A percentile compares a stretch with the other conserved stretches of the same genome.
These are phyloP conservation scores for Schoenoplectus tabernaemontani DNA, from an alignment of 202 grass and related monocot species.

Conservation along the genomic window DNA sequence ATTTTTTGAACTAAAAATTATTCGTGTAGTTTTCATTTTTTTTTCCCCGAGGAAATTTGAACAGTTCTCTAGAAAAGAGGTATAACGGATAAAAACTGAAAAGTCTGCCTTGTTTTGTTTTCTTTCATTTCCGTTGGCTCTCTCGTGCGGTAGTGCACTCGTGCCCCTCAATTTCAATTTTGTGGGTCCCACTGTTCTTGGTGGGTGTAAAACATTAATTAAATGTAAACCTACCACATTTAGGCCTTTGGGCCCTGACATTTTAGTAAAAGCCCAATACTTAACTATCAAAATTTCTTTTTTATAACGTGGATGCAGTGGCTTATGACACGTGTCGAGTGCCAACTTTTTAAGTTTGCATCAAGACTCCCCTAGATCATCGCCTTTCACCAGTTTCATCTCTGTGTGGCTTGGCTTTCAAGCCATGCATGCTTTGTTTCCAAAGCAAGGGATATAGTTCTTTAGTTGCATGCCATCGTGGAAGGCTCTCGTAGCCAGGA, in stretches of 20 bases:
- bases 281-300: not conserved
- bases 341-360: not conserved
- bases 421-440: slow-evolving; percentile 73
- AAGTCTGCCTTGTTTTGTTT: not conserved
- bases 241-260: too few species aligned
- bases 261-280: too few species aligned
- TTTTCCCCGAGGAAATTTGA: too few species aligned
- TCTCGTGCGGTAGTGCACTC: too few species aligned
- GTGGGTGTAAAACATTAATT: not conserved
- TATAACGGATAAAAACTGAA: not conserved
- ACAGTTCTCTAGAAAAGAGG: not conserved
- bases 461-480: slow-evolving; percentile 17
- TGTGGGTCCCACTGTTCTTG: not conserved
- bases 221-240: too few species aligned
- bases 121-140: not conserved
- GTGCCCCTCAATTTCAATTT: not conserved
- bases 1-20: not conserved
- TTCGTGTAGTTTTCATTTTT: too few species aligned
- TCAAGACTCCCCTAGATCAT: not conserved
- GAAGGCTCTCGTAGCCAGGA: not conserved
- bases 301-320: not conserved
- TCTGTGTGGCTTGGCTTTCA: slow-evolving; percentile 43
- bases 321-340: slow-evolving; percentile 5
- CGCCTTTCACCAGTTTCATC: not conserved
- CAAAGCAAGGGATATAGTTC: slow-evolving; percentile 57